phyloP scores from a whole-genome alignment of 495 filamentous ascomycete genomes.

The Trichoderma virens region DNA sequence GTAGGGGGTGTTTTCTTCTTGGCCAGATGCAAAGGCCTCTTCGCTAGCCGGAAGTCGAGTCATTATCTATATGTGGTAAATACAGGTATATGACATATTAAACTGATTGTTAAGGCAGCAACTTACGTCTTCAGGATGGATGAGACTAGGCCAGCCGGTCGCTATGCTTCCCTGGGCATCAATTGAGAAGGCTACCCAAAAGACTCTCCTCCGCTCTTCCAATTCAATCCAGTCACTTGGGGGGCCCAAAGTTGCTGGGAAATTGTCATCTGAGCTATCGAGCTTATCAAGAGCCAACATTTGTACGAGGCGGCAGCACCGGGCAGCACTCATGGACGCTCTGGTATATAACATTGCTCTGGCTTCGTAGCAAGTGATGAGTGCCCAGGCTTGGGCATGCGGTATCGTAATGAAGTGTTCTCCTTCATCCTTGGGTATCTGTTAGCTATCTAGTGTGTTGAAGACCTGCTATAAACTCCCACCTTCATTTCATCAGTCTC shows the following conservation, averaged over 20 bases:
- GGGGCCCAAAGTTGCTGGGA: slow-evolving; percentile 27
- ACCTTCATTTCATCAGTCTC: slow-evolving; percentile 42
- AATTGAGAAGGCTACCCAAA: slow-evolving; percentile 45
- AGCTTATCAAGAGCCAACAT: slow-evolving; percentile 44
- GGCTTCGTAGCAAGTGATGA: slow-evolving; percentile 36
- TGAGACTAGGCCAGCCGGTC: slow-evolving; percentile 39
- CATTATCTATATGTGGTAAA: slow-evolving; percentile 26
- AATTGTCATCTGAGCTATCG: slow-evolving; percentile 29
- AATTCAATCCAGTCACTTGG: slow-evolving; percentile 38
- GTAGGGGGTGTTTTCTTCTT: slow-evolving; percentile 24
- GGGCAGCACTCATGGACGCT: slow-evolving; percentile 35
- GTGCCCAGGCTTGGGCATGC: slow-evolving; percentile 40
- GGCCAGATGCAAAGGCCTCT: slow-evolving; percentile 29
- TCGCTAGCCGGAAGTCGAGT: slow-evolving; percentile 39
- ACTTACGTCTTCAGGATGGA: slow-evolving; percentile 32
- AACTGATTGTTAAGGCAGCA: no score
- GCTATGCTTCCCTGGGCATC: slow-evolving; percentile 41
- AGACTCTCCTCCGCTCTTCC: slow-evolving; percentile 44
- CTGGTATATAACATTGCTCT: slow-evolving; percentile 36
- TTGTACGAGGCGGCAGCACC: slow-evolving; percentile 30
- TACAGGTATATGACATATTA: no score
- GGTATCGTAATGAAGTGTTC: slow-evolving; percentile 39
- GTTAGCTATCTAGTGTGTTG: not conserved
- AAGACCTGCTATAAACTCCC: not conserved
- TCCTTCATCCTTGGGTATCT: slow-evolving; percentile 23